These are phyloP conservation scores for Choiromyces venosus DNA, from an alignment of 495 filamentous ascomycete species.

Conservation along the genomic window DNA sequence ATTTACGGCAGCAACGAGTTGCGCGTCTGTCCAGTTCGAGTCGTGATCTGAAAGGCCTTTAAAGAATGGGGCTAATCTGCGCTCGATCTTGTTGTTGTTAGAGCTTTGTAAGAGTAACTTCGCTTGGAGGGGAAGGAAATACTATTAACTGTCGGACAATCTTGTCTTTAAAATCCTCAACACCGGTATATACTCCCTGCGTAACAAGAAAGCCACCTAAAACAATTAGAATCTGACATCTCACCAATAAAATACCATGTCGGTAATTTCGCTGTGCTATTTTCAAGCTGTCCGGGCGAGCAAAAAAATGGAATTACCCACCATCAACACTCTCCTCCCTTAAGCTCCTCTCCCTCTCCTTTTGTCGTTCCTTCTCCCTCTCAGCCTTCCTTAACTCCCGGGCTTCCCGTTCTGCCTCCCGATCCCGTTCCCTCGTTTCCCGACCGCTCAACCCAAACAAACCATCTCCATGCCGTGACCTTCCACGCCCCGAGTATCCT, in stretches of 20 bases:
- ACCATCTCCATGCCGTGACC: constrained; percentile 36
- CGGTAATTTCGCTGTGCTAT: not conserved
- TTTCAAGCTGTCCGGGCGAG: not conserved
- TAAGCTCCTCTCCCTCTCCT: constrained; percentile 88
- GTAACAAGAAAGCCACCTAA: constrained; percentile 81
- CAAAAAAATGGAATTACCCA: constrained; percentile 22
- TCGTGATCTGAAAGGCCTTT: constrained; percentile 83
- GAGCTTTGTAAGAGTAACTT: constrained; percentile 12
- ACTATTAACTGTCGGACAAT: constrained; percentile 92
- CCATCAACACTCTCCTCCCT: constrained; percentile 86
- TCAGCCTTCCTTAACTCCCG: constrained; percentile 79
- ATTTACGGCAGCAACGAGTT: constrained; percentile 84
- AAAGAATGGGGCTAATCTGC: constrained; percentile 90
- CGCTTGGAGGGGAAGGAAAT: constrained; percentile 22
- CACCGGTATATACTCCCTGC: constrained; percentile 82
- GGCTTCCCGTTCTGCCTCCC: constrained; percentile 81
- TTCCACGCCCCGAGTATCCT: constrained; percentile 27
- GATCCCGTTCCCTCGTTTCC: constrained; percentile 36
- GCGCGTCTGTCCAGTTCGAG: constrained; percentile 85
- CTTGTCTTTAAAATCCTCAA: constrained; percentile 87
- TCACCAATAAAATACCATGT: not conserved
- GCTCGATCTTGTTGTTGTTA: constrained; percentile 64
- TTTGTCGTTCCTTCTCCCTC: constrained; percentile 68
- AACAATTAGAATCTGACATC: constrained; percentile 11
- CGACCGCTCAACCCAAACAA: constrained; percentile 38